These are phyloP conservation scores for Fusarium verrucosum DNA, from an alignment of 2,329 filamentous ascomycete species.

Conservation along the genomic window DNA sequence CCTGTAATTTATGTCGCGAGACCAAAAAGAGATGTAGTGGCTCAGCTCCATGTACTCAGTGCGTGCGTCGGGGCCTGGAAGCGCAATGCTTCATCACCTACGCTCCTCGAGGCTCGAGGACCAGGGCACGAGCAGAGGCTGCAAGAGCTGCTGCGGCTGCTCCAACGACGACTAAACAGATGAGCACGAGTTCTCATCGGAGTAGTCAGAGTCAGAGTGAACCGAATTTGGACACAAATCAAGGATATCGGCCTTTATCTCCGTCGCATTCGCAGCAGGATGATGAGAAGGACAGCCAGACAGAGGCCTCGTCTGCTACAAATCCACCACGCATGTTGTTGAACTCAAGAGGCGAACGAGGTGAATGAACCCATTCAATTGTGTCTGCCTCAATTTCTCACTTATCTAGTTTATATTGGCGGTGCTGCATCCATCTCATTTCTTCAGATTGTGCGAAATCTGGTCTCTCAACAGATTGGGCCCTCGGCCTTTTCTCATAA, in stretches of 20 bases:
- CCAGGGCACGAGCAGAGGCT: slow-evolving; percentile 31
- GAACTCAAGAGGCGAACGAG: slow-evolving; percentile 62
- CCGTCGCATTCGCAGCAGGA: slow-evolving; percentile 46
- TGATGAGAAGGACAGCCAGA: slow-evolving; percentile 25
- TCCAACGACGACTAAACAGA: background rate
- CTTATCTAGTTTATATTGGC: slow-evolving; percentile 56
- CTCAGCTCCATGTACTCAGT: slow-evolving; percentile 58
- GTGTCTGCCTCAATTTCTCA: background rate
- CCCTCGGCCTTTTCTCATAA: slow-evolving; percentile 43
- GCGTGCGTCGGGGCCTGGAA: slow-evolving; percentile 54
- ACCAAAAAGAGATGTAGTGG: slow-evolving; percentile 63
- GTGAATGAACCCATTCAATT: slow-evolving; percentile 43
- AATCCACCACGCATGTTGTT: slow-evolving; percentile 56
- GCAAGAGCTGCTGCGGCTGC: slow-evolving; percentile 12
- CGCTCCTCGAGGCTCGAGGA: slow-evolving; percentile 44
- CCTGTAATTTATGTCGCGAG: slow-evolving; percentile 58
- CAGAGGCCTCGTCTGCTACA: slow-evolving; percentile 26
- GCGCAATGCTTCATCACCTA: slow-evolving; percentile 50
- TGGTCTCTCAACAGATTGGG: slow-evolving; percentile 41
- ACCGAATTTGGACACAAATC: slow-evolving; percentile 6
- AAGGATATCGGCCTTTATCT: slow-evolving; percentile 42
- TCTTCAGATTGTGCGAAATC: slow-evolving; percentile 52
- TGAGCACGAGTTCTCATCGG: background rate
- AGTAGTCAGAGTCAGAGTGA: too few relatives aligned
- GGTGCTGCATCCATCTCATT: slow-evolving; percentile 64